phyloP scores from a whole-genome alignment of 305 asterid species.

The Solanum chacoense region DNA sequence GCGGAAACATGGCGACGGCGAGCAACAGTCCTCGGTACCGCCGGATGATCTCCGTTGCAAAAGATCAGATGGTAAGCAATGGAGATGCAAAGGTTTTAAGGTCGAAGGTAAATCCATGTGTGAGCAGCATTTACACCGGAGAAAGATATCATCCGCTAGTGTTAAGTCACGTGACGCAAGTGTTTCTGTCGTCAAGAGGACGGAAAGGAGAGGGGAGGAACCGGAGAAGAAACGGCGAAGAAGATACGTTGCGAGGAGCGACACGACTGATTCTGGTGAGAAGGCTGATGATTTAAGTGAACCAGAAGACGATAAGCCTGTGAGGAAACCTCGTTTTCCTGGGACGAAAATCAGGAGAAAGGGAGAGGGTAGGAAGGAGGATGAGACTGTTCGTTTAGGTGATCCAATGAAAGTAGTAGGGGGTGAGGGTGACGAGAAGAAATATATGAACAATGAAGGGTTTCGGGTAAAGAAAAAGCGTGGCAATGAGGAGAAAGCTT shows the following conservation, averaged over 20 bases:
- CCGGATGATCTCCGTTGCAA: conserved; percentile 25
- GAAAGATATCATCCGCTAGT: neutral
- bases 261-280: neutral
- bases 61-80: conserved; percentile 10
- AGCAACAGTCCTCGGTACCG: neutral
- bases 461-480: neutral
- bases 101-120: conserved; percentile 12
- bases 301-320: neutral
- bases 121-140: conserved; percentile 12
- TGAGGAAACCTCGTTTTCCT: neutral
- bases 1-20: neutral
- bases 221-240: conserved; percentile 7
- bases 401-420: neutral
- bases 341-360: neutral
- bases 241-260: neutral
- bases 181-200: neutral
- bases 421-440: neutral
- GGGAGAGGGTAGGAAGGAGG: neutral
- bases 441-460: neutral
- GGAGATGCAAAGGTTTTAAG: conserved; percentile 23
- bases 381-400: neutral
- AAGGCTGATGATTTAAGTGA: neutral
- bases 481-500: neutral
- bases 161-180: neutral
- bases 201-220: neutral